Conservation (phyloP, 306 rosid species). For the Mimosa pudica region DNA sequence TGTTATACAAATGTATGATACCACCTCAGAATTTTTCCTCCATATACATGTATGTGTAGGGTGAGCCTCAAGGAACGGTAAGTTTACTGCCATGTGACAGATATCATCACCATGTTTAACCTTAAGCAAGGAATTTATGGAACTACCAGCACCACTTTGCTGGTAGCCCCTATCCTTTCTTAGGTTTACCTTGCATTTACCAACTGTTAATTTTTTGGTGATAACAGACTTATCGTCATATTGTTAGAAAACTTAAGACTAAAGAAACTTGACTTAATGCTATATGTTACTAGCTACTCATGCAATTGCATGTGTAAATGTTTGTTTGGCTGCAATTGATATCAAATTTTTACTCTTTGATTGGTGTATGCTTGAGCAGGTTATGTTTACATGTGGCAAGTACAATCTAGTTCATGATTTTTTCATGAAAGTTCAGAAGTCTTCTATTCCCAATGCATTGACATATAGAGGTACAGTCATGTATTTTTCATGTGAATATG, state of each 20-base stretch:
- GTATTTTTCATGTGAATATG: slow-evolving; percentile 31
- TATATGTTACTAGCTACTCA: neutral
- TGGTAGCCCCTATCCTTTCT: neutral
- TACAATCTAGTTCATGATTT: slow-evolving; percentile 93
- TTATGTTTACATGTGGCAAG: slow-evolving; percentile 90
- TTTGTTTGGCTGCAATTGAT: slow-evolving; percentile 12
- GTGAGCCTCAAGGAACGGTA: too few species aligned
- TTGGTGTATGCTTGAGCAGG: slow-evolving; percentile 56
- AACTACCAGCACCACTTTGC: neutral
- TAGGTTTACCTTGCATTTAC: neutral
- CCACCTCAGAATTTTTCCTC: too few species aligned
- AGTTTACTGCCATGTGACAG: neutral
- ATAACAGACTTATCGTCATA: neutral
- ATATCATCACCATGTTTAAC: neutral
- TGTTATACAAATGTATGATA: too few species aligned
- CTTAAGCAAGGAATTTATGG: neutral
- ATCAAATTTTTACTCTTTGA: slow-evolving; percentile 23
- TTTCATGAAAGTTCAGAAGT: slow-evolving; percentile 81
- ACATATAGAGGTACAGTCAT: slow-evolving; percentile 79
- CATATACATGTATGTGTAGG: too few species aligned
- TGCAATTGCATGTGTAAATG: slow-evolving; percentile 13
- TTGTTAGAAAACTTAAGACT: neutral
- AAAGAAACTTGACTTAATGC: neutral
- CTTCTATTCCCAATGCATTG: slow-evolving; percentile 77
- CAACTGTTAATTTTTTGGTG: neutral